Conservation (phyloP, 345 rosid genomes). For the Euphorbia lathyris region DNA sequence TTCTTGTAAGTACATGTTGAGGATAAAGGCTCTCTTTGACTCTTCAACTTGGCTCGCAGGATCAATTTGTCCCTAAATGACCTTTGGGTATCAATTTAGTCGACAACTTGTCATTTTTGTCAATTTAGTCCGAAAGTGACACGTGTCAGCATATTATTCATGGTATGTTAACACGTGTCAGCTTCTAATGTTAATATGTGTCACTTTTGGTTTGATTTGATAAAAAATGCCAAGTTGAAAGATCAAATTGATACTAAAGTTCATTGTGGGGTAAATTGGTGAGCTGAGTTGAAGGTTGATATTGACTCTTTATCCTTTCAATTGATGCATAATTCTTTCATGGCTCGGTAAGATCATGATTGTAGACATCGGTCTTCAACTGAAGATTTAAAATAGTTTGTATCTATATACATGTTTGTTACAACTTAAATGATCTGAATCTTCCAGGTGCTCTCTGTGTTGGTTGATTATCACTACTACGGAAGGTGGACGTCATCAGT, state of each 20-base stretch:
- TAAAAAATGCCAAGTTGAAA: background rate
- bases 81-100: background rate
- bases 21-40: background rate
- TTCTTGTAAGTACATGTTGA: constrained; percentile 52
- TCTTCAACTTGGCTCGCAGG: background rate
- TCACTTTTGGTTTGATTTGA: background rate
- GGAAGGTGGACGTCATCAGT: constrained; percentile 84
- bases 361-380: background rate
- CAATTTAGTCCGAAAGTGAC: background rate
- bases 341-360: constrained; percentile 1
- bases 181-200: background rate
- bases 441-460: constrained; percentile 66
- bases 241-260: too few species aligned
- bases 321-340: background rate
- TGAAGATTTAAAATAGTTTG: constrained; percentile 3
- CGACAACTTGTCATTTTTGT: background rate
- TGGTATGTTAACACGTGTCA: background rate
- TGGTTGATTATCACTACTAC: constrained; percentile 68
- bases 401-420: background rate
- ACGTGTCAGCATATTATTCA: background rate
- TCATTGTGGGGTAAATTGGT: background rate
- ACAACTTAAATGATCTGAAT: constrained; percentile 14
- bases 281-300: background rate
- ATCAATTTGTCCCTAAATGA: background rate
- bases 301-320: background rate